Percentiles rank a stretch among this genome's conserved stretches.
Evolutionary conservation across 208 protist genomes (phyloP).

Genomic region (Leishmania tropica): DNA sequence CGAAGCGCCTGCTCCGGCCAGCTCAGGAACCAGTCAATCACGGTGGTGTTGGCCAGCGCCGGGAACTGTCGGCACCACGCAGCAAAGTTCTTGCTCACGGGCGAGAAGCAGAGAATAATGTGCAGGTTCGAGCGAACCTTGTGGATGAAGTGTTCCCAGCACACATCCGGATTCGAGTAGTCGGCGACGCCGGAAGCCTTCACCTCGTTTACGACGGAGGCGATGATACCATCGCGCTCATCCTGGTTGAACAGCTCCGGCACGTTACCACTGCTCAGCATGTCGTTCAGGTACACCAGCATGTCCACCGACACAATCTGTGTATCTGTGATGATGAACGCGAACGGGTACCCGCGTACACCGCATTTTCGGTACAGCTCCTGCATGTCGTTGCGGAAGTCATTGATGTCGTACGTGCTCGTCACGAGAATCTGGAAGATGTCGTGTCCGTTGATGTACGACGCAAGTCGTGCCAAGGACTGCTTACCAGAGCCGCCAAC

Average conservation of each 20-base stretch:
- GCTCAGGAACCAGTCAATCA: conserved; percentile 99
- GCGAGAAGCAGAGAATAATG: conserved; percentile 98
- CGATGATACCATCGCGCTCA: conserved; percentile 90
- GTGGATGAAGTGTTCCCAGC: conserved; percentile 97
- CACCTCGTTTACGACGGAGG: conserved; percentile 92
- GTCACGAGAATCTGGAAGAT: conserved; percentile 98
- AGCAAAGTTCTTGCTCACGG: conserved; percentile 97
- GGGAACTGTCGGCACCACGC: conserved; percentile 98
- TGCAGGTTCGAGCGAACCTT: conserved; percentile 97
- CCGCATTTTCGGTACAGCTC: conserved; percentile 96
- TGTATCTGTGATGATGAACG: conserved; percentile 98
- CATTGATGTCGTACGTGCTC: conserved; percentile 95
- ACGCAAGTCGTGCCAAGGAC: conserved; percentile 94
- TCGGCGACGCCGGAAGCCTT: conserved; percentile 90
- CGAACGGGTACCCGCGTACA: conserved; percentile 93
- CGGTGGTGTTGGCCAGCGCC: conserved; percentile 97
- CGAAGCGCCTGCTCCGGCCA: conserved; percentile 98
- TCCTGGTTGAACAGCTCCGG: conserved; percentile 96
- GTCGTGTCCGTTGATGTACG: conserved; percentile 98
- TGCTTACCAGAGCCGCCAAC: conserved; percentile 95
- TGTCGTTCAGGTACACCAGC: conserved; percentile 98
- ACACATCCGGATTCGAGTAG: conserved; percentile 92
- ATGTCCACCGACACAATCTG: conserved; percentile 97
- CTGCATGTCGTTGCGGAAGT: conserved; percentile 97
- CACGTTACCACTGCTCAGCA: conserved; percentile 97